Conservation (phyloP, 2,329 filamentous ascomycete species). For the Neopestalotiopsis rosae region DNA sequence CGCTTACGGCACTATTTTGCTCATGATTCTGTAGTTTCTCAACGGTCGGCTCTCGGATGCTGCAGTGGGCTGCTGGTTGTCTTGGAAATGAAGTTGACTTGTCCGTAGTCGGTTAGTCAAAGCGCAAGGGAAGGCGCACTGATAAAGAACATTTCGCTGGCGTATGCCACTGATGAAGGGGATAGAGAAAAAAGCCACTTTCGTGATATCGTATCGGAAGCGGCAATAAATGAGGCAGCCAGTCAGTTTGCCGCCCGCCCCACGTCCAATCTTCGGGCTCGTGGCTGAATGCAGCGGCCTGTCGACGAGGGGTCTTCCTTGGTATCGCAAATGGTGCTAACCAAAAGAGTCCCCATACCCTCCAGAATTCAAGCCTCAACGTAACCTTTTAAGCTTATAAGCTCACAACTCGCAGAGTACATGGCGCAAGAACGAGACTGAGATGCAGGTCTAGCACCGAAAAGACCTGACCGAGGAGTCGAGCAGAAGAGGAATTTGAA, state of each 20-base stretch:
- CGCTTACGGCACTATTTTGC: neutral
- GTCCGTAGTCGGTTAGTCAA: neutral
- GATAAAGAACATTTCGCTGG: neutral
- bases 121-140: neutral
- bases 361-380: neutral
- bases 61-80: neutral
- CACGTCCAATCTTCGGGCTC: neutral
- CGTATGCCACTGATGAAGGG: neutral
- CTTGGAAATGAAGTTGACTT: neutral
- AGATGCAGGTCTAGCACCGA: neutral
- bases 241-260: neutral
- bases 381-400: neutral
- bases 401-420: neutral
- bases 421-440: neutral
- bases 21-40: neutral
- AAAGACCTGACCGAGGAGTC: neutral
- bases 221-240: conserved; percentile 5
- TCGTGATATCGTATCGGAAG: conserved; percentile 5
- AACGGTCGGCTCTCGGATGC: neutral
- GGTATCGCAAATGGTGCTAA: neutral
- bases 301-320: neutral
- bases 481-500: neutral
- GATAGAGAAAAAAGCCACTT: neutral
- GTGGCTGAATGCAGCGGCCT: neutral
- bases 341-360: neutral